Evolutionary conservation across 2,329 filamentous ascomycete genomes (phyloP).

Genomic region (Sclerotinia nivalis): DNA sequence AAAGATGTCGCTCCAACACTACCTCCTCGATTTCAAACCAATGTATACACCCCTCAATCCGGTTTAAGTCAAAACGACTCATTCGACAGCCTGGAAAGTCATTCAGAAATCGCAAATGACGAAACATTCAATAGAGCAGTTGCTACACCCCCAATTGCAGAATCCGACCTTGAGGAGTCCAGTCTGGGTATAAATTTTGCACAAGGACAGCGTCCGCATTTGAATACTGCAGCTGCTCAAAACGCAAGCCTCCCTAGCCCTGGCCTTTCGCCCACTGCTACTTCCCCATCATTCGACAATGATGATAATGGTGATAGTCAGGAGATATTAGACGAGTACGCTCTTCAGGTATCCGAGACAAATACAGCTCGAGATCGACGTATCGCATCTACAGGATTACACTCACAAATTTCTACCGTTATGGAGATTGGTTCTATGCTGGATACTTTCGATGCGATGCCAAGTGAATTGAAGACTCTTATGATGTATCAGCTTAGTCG

Average conservation of each 20-base stretch:
- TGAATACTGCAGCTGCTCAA: slow-evolving; percentile 73
- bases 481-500: slow-evolving; percentile 96
- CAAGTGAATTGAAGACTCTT: slow-evolving; percentile 87
- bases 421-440: slow-evolving; percentile 85
- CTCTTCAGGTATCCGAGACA: slow-evolving; percentile 44
- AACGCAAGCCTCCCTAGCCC: slow-evolving; percentile 94
- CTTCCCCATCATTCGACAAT: slow-evolving; percentile 60
- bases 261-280: slow-evolving; percentile 86
- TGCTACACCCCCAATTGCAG: slow-evolving; percentile 74
- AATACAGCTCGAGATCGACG: slow-evolving; percentile 37
- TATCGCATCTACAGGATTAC: slow-evolving; percentile 37
- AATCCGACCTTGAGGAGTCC: slow-evolving; percentile 67
- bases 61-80: slow-evolving; percentile 46
- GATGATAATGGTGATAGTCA: slow-evolving; percentile 41
- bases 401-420: slow-evolving; percentile 45
- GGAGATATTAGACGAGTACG: slow-evolving; percentile 32
- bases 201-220: slow-evolving; percentile 50
- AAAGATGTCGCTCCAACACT: slow-evolving; percentile 29
- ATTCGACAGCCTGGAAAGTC: slow-evolving; percentile 35
- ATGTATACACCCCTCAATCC: slow-evolving; percentile 49
- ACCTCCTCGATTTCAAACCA: slow-evolving; percentile 41
- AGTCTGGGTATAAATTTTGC: slow-evolving; percentile 52
- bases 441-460: slow-evolving; percentile 87
- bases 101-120: slow-evolving; percentile 40
- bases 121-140: slow-evolving; percentile 62